Conservation (phyloP, 2,329 filamentous ascomycete genomes). For the Cadophora sp. region DNA sequence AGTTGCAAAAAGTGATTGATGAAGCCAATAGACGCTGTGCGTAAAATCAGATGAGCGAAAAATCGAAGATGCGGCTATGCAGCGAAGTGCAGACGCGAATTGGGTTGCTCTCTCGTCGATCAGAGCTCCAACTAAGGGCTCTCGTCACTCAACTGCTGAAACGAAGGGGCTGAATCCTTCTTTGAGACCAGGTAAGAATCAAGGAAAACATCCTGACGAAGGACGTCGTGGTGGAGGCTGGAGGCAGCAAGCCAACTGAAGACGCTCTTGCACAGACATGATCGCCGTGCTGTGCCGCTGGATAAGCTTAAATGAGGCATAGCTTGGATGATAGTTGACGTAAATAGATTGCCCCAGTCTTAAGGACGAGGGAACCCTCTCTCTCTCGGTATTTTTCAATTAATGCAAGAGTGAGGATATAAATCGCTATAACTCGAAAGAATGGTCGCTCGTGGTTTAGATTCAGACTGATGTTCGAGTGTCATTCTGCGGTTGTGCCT, state of each 20-base stretch:
- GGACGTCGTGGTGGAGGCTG: not conserved
- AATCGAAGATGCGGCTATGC: not conserved
- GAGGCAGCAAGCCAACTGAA: not conserved
- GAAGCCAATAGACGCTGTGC: not conserved
- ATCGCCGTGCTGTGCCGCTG: conserved; percentile 13
- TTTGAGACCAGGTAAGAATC: not conserved
- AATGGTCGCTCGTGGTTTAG: not conserved
- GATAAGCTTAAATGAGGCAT: conserved; percentile 6
- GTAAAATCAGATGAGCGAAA: not conserved
- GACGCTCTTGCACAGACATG: not conserved
- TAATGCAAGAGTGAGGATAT: conserved; percentile 1
- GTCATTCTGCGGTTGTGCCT: not conserved
- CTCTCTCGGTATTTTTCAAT: not conserved
- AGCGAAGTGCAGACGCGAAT: not conserved
- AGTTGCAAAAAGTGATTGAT: not conserved
- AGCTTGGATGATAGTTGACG: not conserved
- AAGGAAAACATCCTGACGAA: not conserved
- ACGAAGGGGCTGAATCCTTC: conserved; percentile 1
- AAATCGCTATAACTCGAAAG: not conserved
- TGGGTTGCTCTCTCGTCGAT: not conserved
- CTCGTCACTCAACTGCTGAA: not conserved
- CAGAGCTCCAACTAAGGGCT: not conserved
- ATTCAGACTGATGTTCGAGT: not conserved
- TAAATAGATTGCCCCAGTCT: not conserved
- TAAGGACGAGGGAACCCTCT: not conserved